Conservation (phyloP, 495 filamentous ascomycete genomes). For the Thozetella sp. region DNA sequence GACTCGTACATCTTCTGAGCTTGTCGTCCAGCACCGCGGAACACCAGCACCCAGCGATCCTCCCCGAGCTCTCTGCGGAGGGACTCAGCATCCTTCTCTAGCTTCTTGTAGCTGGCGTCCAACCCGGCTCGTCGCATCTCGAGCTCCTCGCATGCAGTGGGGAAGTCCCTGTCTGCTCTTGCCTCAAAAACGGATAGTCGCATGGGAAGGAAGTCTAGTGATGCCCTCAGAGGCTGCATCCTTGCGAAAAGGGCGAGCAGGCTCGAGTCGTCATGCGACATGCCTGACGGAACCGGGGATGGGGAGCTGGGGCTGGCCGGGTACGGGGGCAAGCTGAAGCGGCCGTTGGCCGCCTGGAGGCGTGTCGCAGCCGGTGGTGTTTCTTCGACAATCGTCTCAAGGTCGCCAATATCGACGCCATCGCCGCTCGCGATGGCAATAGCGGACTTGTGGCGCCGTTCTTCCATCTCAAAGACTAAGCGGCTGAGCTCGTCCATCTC, state of each 20-base stretch:
- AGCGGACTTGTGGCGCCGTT: conserved; percentile 77
- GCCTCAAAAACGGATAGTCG: conserved; percentile 80
- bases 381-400: conserved; percentile 94
- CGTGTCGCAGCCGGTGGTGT: conserved; percentile 59
- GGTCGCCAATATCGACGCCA: conserved; percentile 80
- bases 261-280: conserved; percentile 76
- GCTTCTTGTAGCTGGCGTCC: conserved; percentile 77
- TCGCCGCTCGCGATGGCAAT: conserved; percentile 58
- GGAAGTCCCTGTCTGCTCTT: conserved; percentile 75
- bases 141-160: conserved; percentile 87
- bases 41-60: conserved; percentile 93
- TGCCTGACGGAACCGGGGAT: conserved; percentile 55
- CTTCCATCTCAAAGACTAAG: conserved; percentile 95
- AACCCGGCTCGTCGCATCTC: conserved; percentile 68
- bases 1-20: conserved; percentile 94
- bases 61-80: conserved; percentile 88
- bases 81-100: conserved; percentile 85
- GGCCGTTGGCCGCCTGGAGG: conserved; percentile 49
- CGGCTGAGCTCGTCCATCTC: conserved; percentile 84
- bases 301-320: conserved; percentile 57
- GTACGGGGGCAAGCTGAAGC: conserved; percentile 67
- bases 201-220: conserved; percentile 97
- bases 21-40: conserved; percentile 89
- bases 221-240: conserved; percentile 92
- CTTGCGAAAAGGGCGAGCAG: conserved; percentile 87